A percentile compares a stretch with the other conserved stretches of the same genome.
Evolutionary conservation across 2,329 filamentous ascomycete species (phyloP).

Genomic region (Clarireedia monteithiana): DNA sequence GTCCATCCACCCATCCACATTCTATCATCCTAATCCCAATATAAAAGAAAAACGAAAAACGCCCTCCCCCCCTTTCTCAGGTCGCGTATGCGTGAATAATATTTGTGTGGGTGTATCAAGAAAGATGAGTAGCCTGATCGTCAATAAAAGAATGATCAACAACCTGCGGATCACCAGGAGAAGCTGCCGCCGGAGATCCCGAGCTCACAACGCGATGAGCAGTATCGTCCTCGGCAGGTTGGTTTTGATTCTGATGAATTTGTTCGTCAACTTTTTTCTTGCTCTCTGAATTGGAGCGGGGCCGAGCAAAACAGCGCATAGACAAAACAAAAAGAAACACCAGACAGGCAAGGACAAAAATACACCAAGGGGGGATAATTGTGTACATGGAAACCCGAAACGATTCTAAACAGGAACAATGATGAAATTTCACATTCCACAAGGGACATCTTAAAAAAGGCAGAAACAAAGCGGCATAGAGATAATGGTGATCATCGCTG

Average conservation of each 20-base stretch:
- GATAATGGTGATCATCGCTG: slow-evolving; percentile 29
- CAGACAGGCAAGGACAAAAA: too few species aligned
- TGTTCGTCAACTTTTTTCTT: background rate
- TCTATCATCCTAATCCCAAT: background rate
- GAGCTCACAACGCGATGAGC: slow-evolving; percentile 11
- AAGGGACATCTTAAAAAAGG: slow-evolving; percentile 16
- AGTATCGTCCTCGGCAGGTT: slow-evolving; percentile 11
- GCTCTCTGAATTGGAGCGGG: too few species aligned
- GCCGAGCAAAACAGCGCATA: too few species aligned
- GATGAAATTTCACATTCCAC: slow-evolving; percentile 12
- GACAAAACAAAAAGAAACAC: too few species aligned
- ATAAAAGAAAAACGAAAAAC: background rate
- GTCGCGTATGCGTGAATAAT: background rate
- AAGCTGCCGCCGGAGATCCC: slow-evolving; percentile 13
- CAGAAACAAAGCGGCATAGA: slow-evolving; percentile 25
- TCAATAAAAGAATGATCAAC: slow-evolving; percentile 18
- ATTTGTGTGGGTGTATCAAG: slow-evolving; percentile 13
- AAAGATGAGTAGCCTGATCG: slow-evolving; percentile 25
- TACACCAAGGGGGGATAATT: background rate
- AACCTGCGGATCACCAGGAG: slow-evolving; percentile 7
- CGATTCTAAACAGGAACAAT: slow-evolving; percentile 15
- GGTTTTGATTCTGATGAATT: slow-evolving; percentile 1
- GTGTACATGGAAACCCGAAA: slow-evolving; percentile 23
- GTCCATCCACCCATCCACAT: background rate
- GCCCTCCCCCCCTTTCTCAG: background rate